Evolutionary conservation across 2,329 filamentous ascomycete genomes (phyloP), one percentile per base, ranked within the genome.

Genomic region (Hymenoscyphus scutula): DNA sequence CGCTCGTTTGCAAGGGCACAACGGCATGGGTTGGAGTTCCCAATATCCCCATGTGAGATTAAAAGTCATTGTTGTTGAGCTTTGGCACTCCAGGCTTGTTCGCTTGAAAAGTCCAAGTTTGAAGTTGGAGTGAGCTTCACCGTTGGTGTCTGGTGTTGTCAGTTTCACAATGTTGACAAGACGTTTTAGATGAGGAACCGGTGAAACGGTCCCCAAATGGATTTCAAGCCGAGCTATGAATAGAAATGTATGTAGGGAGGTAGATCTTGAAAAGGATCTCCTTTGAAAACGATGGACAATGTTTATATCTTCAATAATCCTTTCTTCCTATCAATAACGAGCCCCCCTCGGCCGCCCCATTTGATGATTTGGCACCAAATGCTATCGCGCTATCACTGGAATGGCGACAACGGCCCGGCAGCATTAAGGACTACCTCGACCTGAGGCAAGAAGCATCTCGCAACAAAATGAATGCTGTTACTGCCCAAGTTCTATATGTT

Each of bases 171-270:
- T 51, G 19, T 51, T 51, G 45, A 25, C 45, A 23, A 51, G n/a
- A 23, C 23, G 45, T 51, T 51, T 51, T 51, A 10, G 45, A 51
- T 51, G 19, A 10, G 8, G 5, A 15, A 8, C n/a, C 19, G 45
- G 45, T 51, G 45, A 51, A 51, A 51, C 45, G 8, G 45, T 13
- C 19, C 23, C 45, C 19, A 51, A 23, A 51, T 23, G 19, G 45
- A 51, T 51, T 23, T 51, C 25, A 51, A 51, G 45, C 45, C 45
- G 45, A 13, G 8, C 45, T 51, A 51, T 51, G 45, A 51, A 51
- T 51, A 25, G 45, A 51, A 48, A 48, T 48, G 7, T 25, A n/a
- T n/a, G n/a, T n/a, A n/a, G n/a, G n/a, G n/a, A n/a, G n/a, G n/a
- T n/a, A 48, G 19, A 48, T 48, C 41, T 48, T 23, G 41, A 48